Evolutionary conservation across 2,329 filamentous ascomycete genomes (phyloP).

Genomic region (Neopestalotiopsis sp.): DNA sequence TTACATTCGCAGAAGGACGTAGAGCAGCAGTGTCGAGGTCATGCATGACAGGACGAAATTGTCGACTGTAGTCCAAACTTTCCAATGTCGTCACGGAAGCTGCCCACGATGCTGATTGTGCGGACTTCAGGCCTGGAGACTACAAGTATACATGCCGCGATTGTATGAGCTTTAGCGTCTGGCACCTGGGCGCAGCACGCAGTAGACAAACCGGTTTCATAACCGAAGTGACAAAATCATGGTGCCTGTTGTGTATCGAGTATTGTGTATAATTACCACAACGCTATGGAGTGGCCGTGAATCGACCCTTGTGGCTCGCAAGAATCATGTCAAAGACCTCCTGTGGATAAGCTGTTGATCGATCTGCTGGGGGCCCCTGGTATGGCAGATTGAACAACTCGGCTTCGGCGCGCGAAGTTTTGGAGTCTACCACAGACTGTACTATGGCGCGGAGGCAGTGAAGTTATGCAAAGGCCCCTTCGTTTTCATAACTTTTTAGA

Average conservation of each 20-base stretch:
- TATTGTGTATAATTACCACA: too few relatives aligned
- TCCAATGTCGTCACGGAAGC: constrained; percentile 5
- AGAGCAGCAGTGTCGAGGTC: background rate
- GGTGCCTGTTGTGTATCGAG: background rate
- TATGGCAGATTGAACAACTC: background rate
- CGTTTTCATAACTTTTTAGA: background rate
- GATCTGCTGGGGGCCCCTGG: background rate
- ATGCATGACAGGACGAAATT: background rate
- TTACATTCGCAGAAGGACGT: background rate
- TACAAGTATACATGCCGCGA: background rate
- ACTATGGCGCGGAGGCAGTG: background rate
- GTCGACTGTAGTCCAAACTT: background rate
- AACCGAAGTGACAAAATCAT: background rate
- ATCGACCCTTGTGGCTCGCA: background rate
- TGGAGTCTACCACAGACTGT: background rate
- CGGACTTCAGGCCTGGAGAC: background rate
- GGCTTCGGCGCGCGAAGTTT: background rate
- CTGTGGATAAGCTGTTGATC: too few relatives aligned
- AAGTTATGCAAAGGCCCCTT: background rate
- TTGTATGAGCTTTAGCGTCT: too few relatives aligned
- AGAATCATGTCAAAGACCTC: too few relatives aligned
- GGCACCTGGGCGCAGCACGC: too few relatives aligned
- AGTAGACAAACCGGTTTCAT: too few relatives aligned
- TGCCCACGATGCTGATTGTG: background rate
- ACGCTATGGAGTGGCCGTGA: too few relatives aligned